phyloP scores from a whole-genome alignment of 2,329 filamentous ascomycete genomes.

The Dothistroma septosporum region DNA sequence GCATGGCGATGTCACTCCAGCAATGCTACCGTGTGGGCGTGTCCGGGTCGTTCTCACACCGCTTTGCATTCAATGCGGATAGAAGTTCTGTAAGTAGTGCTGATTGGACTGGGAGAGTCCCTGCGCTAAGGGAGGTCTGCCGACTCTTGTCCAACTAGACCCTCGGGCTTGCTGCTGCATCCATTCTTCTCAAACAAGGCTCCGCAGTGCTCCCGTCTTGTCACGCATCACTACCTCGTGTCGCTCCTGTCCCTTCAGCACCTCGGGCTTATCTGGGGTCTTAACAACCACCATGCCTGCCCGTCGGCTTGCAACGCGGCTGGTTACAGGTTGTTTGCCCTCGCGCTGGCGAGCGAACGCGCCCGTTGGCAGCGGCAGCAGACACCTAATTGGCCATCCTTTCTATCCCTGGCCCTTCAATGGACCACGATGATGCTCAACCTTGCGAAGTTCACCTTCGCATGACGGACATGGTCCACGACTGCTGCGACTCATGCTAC shows the following conservation, averaged over 20 bases:
- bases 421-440: too few relatives aligned
- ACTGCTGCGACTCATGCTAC: background rate
- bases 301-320: background rate
- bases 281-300: background rate
- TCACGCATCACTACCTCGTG: background rate
- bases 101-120: too few relatives aligned
- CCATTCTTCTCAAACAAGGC: background rate
- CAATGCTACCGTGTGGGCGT: background rate
- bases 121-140: too few relatives aligned
- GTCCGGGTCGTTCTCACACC: background rate
- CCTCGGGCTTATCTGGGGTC: background rate
- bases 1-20: constrained; percentile 57
- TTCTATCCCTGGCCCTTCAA: too few relatives aligned
- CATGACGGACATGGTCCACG: background rate
- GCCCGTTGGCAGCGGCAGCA: background rate
- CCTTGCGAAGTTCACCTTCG: background rate
- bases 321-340: background rate
- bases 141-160: too few relatives aligned
- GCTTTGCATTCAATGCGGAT: too few relatives aligned
- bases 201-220: background rate
- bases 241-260: background rate
- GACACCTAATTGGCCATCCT: background rate
- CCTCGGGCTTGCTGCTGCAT: background rate
- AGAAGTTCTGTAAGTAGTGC: too few relatives aligned
- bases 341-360: background rate